Conservation (phyloP, 1,284 basidiomycete species). For the Xanthoconium separans region DNA sequence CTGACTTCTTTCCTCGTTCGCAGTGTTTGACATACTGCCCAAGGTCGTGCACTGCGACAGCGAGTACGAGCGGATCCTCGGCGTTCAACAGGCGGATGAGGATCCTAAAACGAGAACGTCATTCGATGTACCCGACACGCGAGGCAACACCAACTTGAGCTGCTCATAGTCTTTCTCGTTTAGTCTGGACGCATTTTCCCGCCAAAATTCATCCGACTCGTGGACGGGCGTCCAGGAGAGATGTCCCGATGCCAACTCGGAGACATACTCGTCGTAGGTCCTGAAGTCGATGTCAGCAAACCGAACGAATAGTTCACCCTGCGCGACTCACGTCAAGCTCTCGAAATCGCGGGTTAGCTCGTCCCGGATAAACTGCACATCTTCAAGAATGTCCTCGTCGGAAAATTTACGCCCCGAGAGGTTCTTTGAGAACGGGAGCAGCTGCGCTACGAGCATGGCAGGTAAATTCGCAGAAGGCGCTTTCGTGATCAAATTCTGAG, state of each 20-base stretch:
- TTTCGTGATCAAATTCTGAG: constrained; percentile 82
- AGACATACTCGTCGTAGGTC: constrained; percentile 94
- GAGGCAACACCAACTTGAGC: constrained; percentile 58
- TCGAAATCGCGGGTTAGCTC: constrained; percentile 83
- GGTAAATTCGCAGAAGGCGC: constrained; percentile 84
- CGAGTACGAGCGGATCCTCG: constrained; percentile 68
- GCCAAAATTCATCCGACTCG: constrained; percentile 97
- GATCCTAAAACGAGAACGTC: constrained; percentile 43
- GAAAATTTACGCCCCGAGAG: constrained; percentile 87
- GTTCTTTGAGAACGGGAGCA: constrained; percentile 85
- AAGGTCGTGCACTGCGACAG: constrained; percentile 90
- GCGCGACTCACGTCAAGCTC: constrained; percentile 73
- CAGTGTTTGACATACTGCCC: constrained; percentile 92
- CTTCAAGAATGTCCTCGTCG: constrained; percentile 93
- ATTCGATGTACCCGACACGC: background rate
- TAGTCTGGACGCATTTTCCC: constrained; percentile 85
- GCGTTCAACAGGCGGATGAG: constrained; percentile 70
- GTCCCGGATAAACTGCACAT: constrained; percentile 82
- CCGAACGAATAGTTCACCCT: background rate
- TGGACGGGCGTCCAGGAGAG: constrained; percentile 95
- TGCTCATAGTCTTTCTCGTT: constrained; percentile 81
- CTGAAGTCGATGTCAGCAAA: constrained; percentile 39
- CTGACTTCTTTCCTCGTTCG: constrained; percentile 88
- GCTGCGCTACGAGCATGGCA: constrained; percentile 87
- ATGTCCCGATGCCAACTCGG: constrained; percentile 88